Evolutionary conservation across 345 rosid species (phyloP), one percentile per base, ranked within the genome.

Genomic region (Erodium maritimum): DNA sequence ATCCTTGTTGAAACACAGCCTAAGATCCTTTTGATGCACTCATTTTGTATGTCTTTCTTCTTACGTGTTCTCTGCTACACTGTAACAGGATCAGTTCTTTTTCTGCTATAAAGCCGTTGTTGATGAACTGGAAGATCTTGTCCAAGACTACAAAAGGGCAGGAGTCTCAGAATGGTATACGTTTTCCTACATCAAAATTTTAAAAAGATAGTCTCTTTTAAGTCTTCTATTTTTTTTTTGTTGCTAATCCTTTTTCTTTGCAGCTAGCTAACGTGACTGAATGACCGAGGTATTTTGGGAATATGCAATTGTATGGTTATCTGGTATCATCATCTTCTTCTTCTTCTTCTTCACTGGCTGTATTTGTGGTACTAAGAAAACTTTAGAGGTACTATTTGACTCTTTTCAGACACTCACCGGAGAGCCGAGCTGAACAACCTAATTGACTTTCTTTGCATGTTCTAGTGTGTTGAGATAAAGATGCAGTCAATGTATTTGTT

Each of bases 31-130:
- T 11, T 11, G 9, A 6, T 11, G 23, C 46, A 45, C 21, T 18
- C 2, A 42, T 11, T 19, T 29, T 23, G 18, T 19, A 19, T 16
- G 58, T 64, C 20, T 21, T 46, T n/a, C 34, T 66, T 11, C 50
- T 55, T 14, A 29, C n/a, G 11, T 53, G 52, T 29, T 42, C 33
- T 19, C 34, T 7, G 60, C 24, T 11, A 12, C 48, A 61, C 51
- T 48, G 33, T 56, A 11, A 1, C 62, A 89, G 99, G 95, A 86
- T 20, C 99, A 89, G 80, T 89, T 80, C 60, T 22, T 58, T 23
- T 93, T 89, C 77, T 89, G 96, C 83, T 76, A 89, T 74, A 59
- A 65, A 8, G 96, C 84, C 0, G 75, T 89, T 52, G 63, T 79
- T 21, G 91, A 89, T 64, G 94, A 89, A 69, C 59, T 89, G 70